Percentiles rank a stretch among this genome's conserved stretches.
Conservation (phyloP, 768 basidiomycete genomes). For the Kwoniella botswanensis region DNA sequence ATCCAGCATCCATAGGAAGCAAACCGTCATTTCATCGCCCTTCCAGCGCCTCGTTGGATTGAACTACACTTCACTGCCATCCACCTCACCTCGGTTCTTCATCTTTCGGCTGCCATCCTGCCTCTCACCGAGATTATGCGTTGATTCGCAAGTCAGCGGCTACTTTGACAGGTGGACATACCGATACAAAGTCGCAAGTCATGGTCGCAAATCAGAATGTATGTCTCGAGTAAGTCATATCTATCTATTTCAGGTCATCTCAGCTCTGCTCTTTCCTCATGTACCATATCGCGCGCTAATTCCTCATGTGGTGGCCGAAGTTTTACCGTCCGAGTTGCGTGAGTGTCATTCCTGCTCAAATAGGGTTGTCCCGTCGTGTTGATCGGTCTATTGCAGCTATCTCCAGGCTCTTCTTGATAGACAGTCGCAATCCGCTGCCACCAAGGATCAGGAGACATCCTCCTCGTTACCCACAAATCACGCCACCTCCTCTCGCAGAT, state of each 20-base stretch:
- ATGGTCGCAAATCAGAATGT: not conserved
- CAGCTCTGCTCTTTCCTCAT: not conserved
- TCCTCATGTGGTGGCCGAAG: slow-evolving; percentile 9
- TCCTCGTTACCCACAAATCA: slow-evolving; percentile 5
- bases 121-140: not conserved
- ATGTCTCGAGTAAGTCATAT: slow-evolving; percentile 28
- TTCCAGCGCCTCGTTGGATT: no score
- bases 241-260: not conserved
- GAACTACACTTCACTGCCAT: no score
- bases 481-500: slow-evolving; percentile 11
- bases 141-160: not conserved
- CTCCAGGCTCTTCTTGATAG: slow-evolving; percentile 1
- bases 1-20: no score
- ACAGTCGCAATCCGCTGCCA: not conserved
- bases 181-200: not conserved
- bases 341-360: slow-evolving; percentile 2
- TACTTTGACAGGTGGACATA: not conserved
- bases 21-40: no score
- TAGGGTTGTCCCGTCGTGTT: not conserved
- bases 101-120: no score
- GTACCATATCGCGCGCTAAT: not conserved
- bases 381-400: not conserved
- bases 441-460: not conserved
- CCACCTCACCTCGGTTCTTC: no score
- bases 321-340: slow-evolving; percentile 46